Base-by-base conservation (phyloP, 108 stramenopile species). In the Fragilaria radians region DNA sequence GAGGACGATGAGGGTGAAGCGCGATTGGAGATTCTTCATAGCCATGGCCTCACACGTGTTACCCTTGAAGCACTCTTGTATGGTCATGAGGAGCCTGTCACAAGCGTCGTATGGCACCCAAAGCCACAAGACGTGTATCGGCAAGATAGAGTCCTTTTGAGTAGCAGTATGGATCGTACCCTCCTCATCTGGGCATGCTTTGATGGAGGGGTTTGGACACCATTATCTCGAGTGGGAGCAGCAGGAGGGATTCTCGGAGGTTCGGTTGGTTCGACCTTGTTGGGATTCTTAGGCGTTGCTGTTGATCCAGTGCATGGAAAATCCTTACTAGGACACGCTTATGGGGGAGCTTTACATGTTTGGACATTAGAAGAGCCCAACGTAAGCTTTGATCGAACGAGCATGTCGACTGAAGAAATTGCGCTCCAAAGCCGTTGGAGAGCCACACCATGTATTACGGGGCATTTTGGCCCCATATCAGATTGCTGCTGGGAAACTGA, bases 201-300 rank as follows among this genome's bases (percentile, higher is more conserved):
- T 51, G 57, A 61, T 52, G 67, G 60, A 2, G 86, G 86, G 17
- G 77, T 83, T n/a, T 94, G 88, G 88, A 71, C 79, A 0, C 88
- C 92, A 1, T 61, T 90, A 19, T 74, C 88, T 14, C 81, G 88
- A 29, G 87, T 94, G n/a, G 92, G 92, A n/a, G 78, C 85, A 59
- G 86, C 88, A 11, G 86, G 92, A 33, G 92, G 92, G 0, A 88
- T 94, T 9, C 49, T 94, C 17, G 92, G 92, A 28, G 92, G 88
- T 0, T 71, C 82, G 0, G 74, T 90, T 48, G 92, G 92, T 3
- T 72, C 85, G 14, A 79, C 78, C 5, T 64, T 94, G 5, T 65
- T 88, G 54, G 92, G 92, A 5, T 94, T 81, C 70, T 63, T 82
- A 28, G 69, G 75, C 58, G 73, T 71, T 14, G 32, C 65, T 25